Base-by-base conservation (phyloP, 2,329 filamentous ascomycete species). In the Raffaelea albimanens region DNA sequence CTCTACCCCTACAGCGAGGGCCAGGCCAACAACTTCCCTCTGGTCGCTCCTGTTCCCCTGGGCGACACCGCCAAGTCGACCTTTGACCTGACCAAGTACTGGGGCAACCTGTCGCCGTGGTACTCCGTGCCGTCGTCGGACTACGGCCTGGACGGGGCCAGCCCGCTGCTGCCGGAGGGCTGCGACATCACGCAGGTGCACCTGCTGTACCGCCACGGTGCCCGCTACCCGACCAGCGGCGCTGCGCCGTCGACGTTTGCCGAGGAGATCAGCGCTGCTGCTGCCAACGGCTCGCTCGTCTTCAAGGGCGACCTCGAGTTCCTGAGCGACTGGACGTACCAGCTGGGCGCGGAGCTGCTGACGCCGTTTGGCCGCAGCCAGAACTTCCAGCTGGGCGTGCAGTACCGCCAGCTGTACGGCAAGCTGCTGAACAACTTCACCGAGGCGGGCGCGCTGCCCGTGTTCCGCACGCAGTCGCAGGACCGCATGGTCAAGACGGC, bases 381-480 rank as follows among this genome's bases (percentile, higher is more conserved):
- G 53, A 60, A 64, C 44, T 69, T 69, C 52, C 53, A 66, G 13
- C 59, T 69, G 3, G 67, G 67, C 9, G 52, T 68, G 13, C 57
- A 60, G 45, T 61, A 68, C 49, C 63, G 67, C 16, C 62, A 69
- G 50, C 58, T 69, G n/a, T 70, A 65, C 40, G 62, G 67, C 8
- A 57, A 65, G 42, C 59, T 69, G 13, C 62, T 70, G 39, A 69
- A 69, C 51, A 69, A 69, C 56, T 69, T 69, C 49, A 63, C 61
- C 31, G 57, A 55, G 45, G 59, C 62, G 2, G 61, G 61, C 22
- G 59, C 63, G 5, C 54, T 69, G 40, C 66, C 67, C 19, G 64
- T 69, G 16, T 67, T 63, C 50, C 57, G 60, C 21, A 61, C 59
- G 23, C 48, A 62, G 49, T 61, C 58, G 3, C 57, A 62, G 48